Percentiles rank a stretch among this genome's conserved stretches.
Conservation (phyloP, 1,284 basidiomycete species). For the Moniliophthora roreri region DNA sequence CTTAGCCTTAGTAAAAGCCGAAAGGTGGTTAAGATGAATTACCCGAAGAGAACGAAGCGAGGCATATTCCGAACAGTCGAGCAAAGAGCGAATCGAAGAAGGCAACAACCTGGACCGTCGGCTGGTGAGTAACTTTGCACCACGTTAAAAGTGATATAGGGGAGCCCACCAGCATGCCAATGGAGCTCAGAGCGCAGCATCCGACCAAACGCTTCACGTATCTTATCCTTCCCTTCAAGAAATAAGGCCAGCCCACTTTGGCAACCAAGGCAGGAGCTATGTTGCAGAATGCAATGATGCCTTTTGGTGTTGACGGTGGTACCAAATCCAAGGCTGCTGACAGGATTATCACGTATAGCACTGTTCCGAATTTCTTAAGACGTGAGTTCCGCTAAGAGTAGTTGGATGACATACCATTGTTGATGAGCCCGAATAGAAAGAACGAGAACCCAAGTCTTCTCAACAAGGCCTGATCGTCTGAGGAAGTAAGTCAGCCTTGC, state of each 20-base stretch:
- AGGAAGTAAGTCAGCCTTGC: too few species aligned
- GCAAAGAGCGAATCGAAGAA: conserved; percentile 67
- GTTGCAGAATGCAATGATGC: conserved; percentile 93
- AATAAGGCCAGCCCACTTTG: conserved; percentile 93
- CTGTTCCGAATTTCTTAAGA: conserved; percentile 36
- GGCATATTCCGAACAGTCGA: conserved; percentile 82
- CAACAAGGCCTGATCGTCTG: conserved; percentile 20
- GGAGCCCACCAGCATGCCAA: conserved; percentile 75
- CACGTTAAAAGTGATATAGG: background rate
- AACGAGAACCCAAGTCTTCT: conserved; percentile 51
- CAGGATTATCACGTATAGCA: conserved; percentile 94
- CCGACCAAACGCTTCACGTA: conserved; percentile 76
- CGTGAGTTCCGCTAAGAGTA: background rate
- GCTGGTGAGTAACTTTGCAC: background rate
- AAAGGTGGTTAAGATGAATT: conserved; percentile 7
- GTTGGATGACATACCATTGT: conserved; percentile 43
- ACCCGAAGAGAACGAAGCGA: conserved; percentile 93
- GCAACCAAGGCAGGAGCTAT: conserved; percentile 81
- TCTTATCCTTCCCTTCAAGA: conserved; percentile 79
- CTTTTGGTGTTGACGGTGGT: conserved; percentile 85
- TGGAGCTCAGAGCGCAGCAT: conserved; percentile 73
- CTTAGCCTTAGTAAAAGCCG: conserved; percentile 6
- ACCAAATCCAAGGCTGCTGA: conserved; percentile 95
- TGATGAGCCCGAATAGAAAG: conserved; percentile 61
- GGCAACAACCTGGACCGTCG: conserved; percentile 71